Percentiles rank a stretch among this genome's conserved stretches.
Conservation (phyloP, 2,329 filamentous ascomycete genomes). For the Rutstroemia sydowiana region DNA sequence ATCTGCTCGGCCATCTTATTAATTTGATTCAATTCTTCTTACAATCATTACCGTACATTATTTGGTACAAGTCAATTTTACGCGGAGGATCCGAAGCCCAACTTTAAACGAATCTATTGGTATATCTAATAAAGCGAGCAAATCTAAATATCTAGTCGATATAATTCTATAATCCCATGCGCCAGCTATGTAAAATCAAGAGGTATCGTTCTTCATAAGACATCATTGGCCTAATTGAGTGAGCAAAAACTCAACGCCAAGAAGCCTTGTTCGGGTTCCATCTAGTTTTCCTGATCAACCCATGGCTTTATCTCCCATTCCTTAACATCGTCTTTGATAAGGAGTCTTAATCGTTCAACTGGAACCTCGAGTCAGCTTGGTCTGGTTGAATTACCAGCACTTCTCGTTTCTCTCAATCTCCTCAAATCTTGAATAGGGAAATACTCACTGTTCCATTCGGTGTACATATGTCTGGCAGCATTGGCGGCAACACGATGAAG, state of each 20-base stretch:
- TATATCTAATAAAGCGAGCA: slow-evolving; percentile 1
- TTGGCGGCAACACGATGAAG: slow-evolving; percentile 60
- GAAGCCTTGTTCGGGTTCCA: too few species aligned
- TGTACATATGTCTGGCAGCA: slow-evolving; percentile 54
- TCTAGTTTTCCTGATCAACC: slow-evolving; percentile 35
- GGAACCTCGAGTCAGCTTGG: background rate
- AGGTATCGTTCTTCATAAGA: background rate
- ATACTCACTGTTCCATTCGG: slow-evolving; percentile 48
- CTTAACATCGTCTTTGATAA: slow-evolving; percentile 56
- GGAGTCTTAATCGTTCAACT: slow-evolving; percentile 60
- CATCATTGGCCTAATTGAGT: background rate
- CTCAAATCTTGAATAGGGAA: too few species aligned
- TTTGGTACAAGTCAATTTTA: too few species aligned
- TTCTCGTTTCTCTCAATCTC: too few species aligned
- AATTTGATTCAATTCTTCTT: too few species aligned
- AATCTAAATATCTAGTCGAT: background rate
- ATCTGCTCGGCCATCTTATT: too few species aligned
- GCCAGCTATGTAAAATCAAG: background rate
- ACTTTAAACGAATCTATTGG: slow-evolving; percentile 1
- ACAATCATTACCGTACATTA: too few species aligned
- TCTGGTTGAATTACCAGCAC: background rate
- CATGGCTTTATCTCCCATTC: slow-evolving; percentile 59
- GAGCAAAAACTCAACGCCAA: too few species aligned
- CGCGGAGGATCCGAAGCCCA: background rate
- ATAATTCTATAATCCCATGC: background rate